Base-by-base conservation (phyloP, 805 yeast genomes). In the Suhomyces tanzawaensis region DNA sequence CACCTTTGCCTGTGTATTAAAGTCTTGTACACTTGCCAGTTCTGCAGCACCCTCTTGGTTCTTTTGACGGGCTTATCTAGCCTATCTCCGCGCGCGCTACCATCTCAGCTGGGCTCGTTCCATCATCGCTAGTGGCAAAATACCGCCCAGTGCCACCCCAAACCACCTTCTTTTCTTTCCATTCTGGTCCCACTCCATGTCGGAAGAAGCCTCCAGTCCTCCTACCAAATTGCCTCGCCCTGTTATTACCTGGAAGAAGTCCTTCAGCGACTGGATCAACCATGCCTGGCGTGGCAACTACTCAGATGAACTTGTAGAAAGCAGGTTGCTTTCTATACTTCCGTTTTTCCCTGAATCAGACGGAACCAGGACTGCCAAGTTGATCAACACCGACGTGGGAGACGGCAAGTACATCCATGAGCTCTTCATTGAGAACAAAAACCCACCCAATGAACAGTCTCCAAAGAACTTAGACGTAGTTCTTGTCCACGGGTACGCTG, bases 401-500 rank as follows among this genome's bases (percentile, higher is more conserved):
- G 51, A 66, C 13, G 75, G 76, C 6, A 65, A 78, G 19, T 77
- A 64, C 49, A 81, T 90, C 41, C 91, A 90, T 62, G 98, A 91
- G 61, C 79, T 89, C 42, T 73, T 66, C 44, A 74, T 90, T 22
- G 65, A 66, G 30, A 77, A 81, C 45, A 70, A 48, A 8, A 36
- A 46, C 13, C 76, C 84, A 3, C 27, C 27, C 14, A 29, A 18
- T 2, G 36, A 26, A 17, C 17, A 24, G 17, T 25, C 36, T 1
- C 36, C 36, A 15, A 30, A 34, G 15, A 42, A 43, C 3, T 62
- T 59, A 39, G 85, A 81, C 58, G 59, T 89, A 17, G 87, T 93
- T 2, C 60, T 91, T 44, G 63, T 93, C 4, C 99, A 91, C 60
- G 99, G 99, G 0, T 89, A 88, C 55, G 96, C 95, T 2, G 95